These are phyloP conservation scores for Paraconiothyrium sp. DNA, from an alignment of 2,329 filamentous ascomycete species.

Conservation along the genomic window DNA sequence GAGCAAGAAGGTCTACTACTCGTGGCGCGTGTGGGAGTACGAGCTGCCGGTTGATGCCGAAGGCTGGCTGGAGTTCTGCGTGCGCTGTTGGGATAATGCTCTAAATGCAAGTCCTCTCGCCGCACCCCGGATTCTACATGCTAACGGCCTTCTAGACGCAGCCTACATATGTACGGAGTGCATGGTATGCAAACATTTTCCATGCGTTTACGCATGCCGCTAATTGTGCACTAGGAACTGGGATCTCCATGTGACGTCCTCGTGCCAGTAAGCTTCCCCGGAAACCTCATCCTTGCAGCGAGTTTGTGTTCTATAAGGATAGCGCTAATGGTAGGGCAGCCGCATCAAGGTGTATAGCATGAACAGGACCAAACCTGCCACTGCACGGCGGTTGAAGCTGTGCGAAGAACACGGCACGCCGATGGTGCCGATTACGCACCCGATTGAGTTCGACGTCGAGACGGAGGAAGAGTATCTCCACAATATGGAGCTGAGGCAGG, in stretches of 20 bases:
- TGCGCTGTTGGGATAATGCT: constrained; percentile 57
- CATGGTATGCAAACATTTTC: constrained; percentile 46
- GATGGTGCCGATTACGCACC: constrained; percentile 64
- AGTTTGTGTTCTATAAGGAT: neutral
- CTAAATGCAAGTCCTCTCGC: constrained; percentile 46
- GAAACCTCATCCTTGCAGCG: neutral
- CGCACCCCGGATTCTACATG: constrained; percentile 15
- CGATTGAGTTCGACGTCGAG: constrained; percentile 61
- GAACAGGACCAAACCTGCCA: constrained; percentile 62
- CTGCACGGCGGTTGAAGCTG: constrained; percentile 60
- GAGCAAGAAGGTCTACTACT: constrained; percentile 68
- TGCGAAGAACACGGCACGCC: constrained; percentile 60
- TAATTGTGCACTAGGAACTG: constrained; percentile 64
- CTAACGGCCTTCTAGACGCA: constrained; percentile 48
- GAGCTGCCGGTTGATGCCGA: constrained; percentile 67
- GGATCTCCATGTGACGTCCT: constrained; percentile 72
- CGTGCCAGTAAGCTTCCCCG: constrained; percentile 58
- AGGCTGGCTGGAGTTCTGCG: constrained; percentile 58
- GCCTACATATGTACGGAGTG: constrained; percentile 54
- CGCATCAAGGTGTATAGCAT: constrained; percentile 67
- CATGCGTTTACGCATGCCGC: constrained; percentile 15
- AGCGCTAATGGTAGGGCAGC: constrained; percentile 28
- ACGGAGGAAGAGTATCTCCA: constrained; percentile 60
- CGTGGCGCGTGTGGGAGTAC: constrained; percentile 72
- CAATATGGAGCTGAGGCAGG: constrained; percentile 52